These are phyloP conservation scores for Dalbergia cultrata DNA, from an alignment of 306 rosid species.

Conservation along the genomic window DNA sequence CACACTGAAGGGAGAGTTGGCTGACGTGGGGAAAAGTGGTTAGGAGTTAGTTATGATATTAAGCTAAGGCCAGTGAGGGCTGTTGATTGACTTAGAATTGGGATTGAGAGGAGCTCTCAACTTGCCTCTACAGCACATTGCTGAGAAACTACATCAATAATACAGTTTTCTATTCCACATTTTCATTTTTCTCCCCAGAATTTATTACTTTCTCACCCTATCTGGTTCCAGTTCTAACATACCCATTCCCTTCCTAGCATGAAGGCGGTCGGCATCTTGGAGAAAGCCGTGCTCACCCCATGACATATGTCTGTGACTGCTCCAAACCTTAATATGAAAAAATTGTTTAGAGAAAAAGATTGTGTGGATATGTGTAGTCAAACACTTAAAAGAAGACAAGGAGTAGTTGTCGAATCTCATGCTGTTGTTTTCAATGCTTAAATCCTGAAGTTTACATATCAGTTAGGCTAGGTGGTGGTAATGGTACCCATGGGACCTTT, in stretches of 20 bases:
- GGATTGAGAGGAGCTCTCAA: too few species aligned
- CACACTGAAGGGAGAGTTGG: too few species aligned
- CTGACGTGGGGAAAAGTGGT: too few species aligned
- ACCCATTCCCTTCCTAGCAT: not conserved
- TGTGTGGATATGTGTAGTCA: not conserved
- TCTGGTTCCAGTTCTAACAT: too few species aligned
- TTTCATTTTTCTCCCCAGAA: too few species aligned
- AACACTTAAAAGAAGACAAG: not conserved
- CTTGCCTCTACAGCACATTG: too few species aligned
- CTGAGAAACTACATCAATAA: too few species aligned
- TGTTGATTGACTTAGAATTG: too few species aligned
- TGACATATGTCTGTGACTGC: not conserved
- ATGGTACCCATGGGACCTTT: not conserved
- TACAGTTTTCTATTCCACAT: too few species aligned
- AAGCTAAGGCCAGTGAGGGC: too few species aligned
- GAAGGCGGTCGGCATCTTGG: not conserved
- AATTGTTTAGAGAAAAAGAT: not conserved
- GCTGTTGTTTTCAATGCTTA: not conserved
- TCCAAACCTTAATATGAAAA: not conserved
- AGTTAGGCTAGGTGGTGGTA: not conserved
- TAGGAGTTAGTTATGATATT: too few species aligned
- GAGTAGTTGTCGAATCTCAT: conserved; percentile 10
- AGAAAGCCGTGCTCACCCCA: not conserved
- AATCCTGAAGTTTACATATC: conserved; percentile 8
- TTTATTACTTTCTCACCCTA: too few species aligned